Evolutionary conservation across 345 rosid genomes (phyloP), one percentile per base, ranked within the genome.

Genomic region (Orychophragmus violaceus): DNA sequence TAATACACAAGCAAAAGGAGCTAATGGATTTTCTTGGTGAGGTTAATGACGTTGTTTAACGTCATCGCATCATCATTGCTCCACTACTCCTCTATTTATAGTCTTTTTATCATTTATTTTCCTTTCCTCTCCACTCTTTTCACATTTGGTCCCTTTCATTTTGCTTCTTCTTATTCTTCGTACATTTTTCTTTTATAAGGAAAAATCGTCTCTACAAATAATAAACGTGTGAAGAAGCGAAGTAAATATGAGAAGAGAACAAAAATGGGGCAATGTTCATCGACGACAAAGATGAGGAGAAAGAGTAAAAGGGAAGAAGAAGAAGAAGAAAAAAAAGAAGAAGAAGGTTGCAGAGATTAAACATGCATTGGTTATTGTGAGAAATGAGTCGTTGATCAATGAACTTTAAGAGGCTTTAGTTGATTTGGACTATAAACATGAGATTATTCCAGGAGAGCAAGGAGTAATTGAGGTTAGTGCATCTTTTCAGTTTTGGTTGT

Each of bases 41-140:
- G 36, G 53, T 57, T 48, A 48, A 57, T 48, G 76, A 49, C 19
- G 59, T 64, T 72, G 59, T 64, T 72, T 23, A 64, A 72, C 71
- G 70, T 72, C 70, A 72, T 71, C 64, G 70, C 70, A 56, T 71
- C 44, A 71, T 59, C 76, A 72, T 72, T 66, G 76, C 71, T 72
- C 71, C 71, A 65, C 67, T 66, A 59, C 56, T 58, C 46, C 41
- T 65, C 71, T 72, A 72, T 72, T 65, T 72, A 66, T 65, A 65
- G 66, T 59, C 12, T 16, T 46, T 41, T 27, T 45, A 27, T 48
- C 36, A 17, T 35, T 49, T 71, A 3, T 5, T 13, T 32, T 52
- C 16, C 21, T 36, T 39, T 41, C 39, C n/a, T 65, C 23, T 58
- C 70, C 70, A 19, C 59, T 56, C 52, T 64, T 55, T 62, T 62